phyloP scores from a whole-genome alignment of 75 land plant genomes.

The Cupressus sempervirens region DNA sequence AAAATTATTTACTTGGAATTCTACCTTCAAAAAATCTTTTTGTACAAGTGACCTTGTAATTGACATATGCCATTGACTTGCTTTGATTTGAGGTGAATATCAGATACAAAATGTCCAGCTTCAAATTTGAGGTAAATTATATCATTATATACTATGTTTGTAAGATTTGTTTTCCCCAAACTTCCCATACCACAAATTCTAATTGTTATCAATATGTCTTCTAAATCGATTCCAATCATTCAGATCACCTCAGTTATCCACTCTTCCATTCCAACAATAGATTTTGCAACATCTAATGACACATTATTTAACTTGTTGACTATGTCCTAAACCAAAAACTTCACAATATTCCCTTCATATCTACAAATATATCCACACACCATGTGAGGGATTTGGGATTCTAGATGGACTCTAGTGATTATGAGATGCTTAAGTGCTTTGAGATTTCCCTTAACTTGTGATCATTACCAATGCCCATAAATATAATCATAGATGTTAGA shows the following conservation, averaged over 20 bases:
- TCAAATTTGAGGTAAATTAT: not conserved
- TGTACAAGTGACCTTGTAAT: slow-evolving; percentile 9
- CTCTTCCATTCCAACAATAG: slow-evolving; percentile 14
- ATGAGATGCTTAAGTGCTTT: no score
- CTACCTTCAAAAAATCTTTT: not conserved
- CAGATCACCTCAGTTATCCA: not conserved
- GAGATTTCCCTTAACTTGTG: no score
- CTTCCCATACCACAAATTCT: slow-evolving; percentile 1
- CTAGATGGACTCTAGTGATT: not conserved
- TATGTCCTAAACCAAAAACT: not conserved
- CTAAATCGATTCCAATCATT: not conserved
- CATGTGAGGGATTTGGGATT: not conserved
- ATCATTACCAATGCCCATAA: no score
- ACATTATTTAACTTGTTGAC: not conserved
- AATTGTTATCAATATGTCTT: not conserved
- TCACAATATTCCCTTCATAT: slow-evolving; percentile 1
- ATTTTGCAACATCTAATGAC: slow-evolving; percentile 4
- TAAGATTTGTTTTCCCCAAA: slow-evolving; percentile 8
- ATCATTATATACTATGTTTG: not conserved
- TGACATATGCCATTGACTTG: not conserved
- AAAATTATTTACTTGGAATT: slow-evolving; percentile 8
- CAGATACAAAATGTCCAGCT: slow-evolving; percentile 1
- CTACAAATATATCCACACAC: slow-evolving; percentile 9
- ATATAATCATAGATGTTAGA: not conserved
- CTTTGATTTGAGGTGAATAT: not conserved